A percentile compares a stretch with the other conserved stretches of the same genome.
These are phyloP conservation scores for Noccaea caerulescens DNA, from an alignment of 345 rosid genomes.

Conservation along the genomic window DNA sequence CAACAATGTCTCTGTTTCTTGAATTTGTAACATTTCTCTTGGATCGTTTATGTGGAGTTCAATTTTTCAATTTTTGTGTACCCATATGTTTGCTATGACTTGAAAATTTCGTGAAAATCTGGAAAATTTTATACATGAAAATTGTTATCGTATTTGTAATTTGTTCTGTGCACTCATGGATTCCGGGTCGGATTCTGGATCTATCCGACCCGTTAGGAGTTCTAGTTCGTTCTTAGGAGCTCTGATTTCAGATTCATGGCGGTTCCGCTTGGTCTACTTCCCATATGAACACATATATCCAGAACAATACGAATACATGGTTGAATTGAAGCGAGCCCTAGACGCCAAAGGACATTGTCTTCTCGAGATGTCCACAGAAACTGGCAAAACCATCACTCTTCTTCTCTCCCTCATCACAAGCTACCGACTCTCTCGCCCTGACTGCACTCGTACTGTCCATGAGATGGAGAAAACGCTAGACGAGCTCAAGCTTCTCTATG, in stretches of 20 bases:
- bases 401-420: slow-evolving; percentile 89
- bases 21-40: no score
- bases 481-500: slow-evolving; percentile 78
- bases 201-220: slow-evolving; percentile 13
- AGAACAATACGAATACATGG: slow-evolving; percentile 90
- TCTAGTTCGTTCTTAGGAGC: slow-evolving; percentile 31
- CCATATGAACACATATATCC: slow-evolving; percentile 96
- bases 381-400: slow-evolving; percentile 93
- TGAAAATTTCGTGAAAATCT: no score
- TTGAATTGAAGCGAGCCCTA: slow-evolving; percentile 89
- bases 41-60: no score
- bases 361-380: slow-evolving; percentile 96
- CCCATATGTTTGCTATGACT: no score
- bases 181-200: slow-evolving; percentile 43
- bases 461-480: slow-evolving; percentile 97
- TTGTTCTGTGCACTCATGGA: slow-evolving; percentile 10
- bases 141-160: no score
- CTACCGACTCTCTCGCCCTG: slow-evolving; percentile 67
- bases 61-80: no score
- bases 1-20: slow-evolving; percentile 59
- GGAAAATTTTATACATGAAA: no score
- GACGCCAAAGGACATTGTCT: slow-evolving; percentile 99
- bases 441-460: slow-evolving; percentile 91
- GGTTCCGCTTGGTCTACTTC: slow-evolving; percentile 51
- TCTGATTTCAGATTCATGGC: slow-evolving; percentile 28